phyloP scores from a whole-genome alignment of 805 yeast species.

The Saccharomycopsis microspora region DNA sequence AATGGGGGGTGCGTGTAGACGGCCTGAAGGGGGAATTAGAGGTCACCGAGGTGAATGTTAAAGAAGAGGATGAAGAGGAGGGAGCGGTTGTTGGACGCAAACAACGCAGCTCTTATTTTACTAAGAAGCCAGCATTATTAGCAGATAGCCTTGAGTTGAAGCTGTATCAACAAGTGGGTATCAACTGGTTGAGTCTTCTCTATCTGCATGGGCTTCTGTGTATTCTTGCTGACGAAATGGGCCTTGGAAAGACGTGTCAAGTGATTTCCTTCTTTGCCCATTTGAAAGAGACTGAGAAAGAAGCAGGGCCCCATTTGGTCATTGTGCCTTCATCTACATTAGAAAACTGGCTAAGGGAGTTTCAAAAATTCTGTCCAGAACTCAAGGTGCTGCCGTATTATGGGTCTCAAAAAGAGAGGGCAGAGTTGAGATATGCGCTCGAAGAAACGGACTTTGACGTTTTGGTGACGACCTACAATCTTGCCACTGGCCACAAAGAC shows the following conservation, averaged over 20 bases:
- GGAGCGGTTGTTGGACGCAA: slow-evolving; percentile 19
- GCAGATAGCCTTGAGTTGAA: slow-evolving; percentile 59
- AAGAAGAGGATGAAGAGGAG: slow-evolving; percentile 21
- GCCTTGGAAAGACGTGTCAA: slow-evolving; percentile 93
- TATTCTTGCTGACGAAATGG: slow-evolving; percentile 98
- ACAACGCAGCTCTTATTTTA: slow-evolving; percentile 34
- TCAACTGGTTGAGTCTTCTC: slow-evolving; percentile 81
- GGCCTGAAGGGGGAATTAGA: slow-evolving; percentile 58
- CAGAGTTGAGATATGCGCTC: slow-evolving; percentile 65
- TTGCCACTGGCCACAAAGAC: slow-evolving; percentile 77
- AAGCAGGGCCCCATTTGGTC: slow-evolving; percentile 76
- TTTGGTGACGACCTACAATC: slow-evolving; percentile 83
- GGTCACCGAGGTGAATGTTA: slow-evolving; percentile 37
- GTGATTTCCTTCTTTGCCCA: slow-evolving; percentile 87
- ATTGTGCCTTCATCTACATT: slow-evolving; percentile 95
- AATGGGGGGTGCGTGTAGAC: slow-evolving; percentile 81
- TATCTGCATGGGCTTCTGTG: slow-evolving; percentile 77
- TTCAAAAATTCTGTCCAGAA: slow-evolving; percentile 76
- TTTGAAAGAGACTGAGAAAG: slow-evolving; percentile 51
- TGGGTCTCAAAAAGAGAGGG: slow-evolving; percentile 79
- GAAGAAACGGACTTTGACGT: slow-evolving; percentile 60
- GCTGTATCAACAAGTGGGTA: slow-evolving; percentile 91
- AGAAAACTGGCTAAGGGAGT: slow-evolving; percentile 96
- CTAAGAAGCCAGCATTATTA: slow-evolving; percentile 59
- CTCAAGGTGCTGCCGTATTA: slow-evolving; percentile 85